phyloP scores from a whole-genome alignment of 164 flowering plant species.

The Vitis rotundifolia region DNA sequence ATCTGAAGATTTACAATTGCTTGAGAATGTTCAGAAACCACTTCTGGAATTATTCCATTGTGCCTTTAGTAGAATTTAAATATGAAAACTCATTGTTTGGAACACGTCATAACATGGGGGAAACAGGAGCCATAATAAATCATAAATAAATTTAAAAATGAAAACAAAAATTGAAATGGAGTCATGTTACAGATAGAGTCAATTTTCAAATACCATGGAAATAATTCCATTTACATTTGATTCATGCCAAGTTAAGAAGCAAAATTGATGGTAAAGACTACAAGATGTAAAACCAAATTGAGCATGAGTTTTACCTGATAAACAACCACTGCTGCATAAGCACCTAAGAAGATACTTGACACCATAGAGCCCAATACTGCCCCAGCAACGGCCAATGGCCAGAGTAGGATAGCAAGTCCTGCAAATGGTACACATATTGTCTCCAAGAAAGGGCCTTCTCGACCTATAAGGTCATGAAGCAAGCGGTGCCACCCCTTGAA shows the following conservation, averaged over 20 bases:
- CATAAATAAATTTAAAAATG: no score
- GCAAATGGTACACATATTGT: conserved; percentile 96
- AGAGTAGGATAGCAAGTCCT: conserved; percentile 83
- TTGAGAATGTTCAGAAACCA: neutral
- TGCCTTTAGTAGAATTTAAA: no score
- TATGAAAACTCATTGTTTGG: no score
- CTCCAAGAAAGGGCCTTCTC: conserved; percentile 96
- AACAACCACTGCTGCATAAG: conserved; percentile 76
- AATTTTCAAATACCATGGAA: no score
- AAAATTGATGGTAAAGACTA: no score
- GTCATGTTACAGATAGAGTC: no score
- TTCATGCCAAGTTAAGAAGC: no score
- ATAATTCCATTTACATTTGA: neutral
- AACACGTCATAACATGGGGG: no score
- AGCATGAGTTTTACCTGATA: conserved; percentile 59
- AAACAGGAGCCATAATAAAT: no score
- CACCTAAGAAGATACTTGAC: conserved; percentile 72
- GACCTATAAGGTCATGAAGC: conserved; percentile 85
- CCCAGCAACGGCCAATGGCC: conserved; percentile 85
- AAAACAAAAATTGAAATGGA: no score
- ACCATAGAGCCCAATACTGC: conserved; percentile 66
- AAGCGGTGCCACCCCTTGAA: conserved; percentile 91
- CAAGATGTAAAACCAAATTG: neutral
- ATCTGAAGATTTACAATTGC: neutral
- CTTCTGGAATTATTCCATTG: no score